These are phyloP conservation scores for Penicillium alfredii DNA, from an alignment of 495 filamentous ascomycete species.

Conservation along the genomic window DNA sequence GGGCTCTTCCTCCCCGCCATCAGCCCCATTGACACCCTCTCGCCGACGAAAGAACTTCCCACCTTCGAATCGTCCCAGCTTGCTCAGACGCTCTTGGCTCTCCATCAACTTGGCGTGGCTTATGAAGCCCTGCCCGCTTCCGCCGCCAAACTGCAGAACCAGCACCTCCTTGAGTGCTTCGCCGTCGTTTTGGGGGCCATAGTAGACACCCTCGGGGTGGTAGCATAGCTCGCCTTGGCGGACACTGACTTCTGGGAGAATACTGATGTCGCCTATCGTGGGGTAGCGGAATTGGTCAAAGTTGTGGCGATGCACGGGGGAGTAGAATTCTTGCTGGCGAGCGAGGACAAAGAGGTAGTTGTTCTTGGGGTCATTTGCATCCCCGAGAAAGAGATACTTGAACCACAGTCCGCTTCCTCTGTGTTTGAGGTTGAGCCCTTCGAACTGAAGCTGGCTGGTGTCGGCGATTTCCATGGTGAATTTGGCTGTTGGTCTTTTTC, in stretches of 20 bases:
- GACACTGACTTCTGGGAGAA: constrained; percentile 3
- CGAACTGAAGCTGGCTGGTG: neutral
- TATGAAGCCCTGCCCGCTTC: constrained; percentile 9
- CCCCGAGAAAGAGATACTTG: constrained; percentile 7
- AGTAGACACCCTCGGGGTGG: constrained; percentile 10
- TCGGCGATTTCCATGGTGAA: constrained; percentile 5
- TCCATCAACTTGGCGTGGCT: constrained; percentile 1
- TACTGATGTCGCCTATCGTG: neutral
- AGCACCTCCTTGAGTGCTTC: constrained; percentile 5
- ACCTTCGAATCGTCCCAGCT: constrained; percentile 5
- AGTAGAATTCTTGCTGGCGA: constrained; percentile 8
- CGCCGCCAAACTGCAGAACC: constrained; percentile 12
- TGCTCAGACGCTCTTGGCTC: neutral
- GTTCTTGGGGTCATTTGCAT: constrained; percentile 2
- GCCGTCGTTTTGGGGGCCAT: constrained; percentile 10
- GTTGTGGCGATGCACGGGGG: constrained; percentile 10
- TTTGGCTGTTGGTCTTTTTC: too few species aligned
- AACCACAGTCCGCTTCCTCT: constrained; percentile 8
- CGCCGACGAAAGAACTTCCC: constrained; percentile 1
- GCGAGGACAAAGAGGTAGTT: constrained; percentile 4
- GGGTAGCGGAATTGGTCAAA: constrained; percentile 14
- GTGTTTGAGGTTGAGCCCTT: constrained; percentile 5
- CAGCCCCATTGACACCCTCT: too few species aligned
- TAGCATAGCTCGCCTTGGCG: constrained; percentile 11
- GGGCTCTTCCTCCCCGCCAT: neutral